A percentile compares a stretch with the other conserved stretches of the same genome.
phyloP scores from a whole-genome alignment of 192 early-diverging fungal genomes.

The Oehlia diaphana region DNA sequence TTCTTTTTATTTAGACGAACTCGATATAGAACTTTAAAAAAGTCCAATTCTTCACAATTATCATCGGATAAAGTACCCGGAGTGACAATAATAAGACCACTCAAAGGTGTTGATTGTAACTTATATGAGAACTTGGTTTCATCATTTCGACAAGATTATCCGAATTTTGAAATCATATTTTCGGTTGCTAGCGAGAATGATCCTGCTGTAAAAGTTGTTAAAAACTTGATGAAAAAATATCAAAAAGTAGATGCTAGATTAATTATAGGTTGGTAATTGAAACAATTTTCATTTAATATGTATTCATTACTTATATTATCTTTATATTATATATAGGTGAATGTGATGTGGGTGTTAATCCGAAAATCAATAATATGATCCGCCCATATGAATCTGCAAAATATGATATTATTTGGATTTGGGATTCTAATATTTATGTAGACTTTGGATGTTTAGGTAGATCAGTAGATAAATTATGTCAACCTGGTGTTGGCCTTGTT shows the following conservation, averaged over 20 bases:
- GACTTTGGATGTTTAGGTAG: conserved; percentile 75
- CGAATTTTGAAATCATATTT: conserved; percentile 86
- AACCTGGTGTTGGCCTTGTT: conserved; percentile 83
- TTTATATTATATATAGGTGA: conserved; percentile 49
- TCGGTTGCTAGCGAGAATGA: conserved; percentile 80
- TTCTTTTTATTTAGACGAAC: conserved; percentile 26
- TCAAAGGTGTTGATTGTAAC: conserved; percentile 90
- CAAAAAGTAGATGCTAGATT: conserved; percentile 75
- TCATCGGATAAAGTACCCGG: conserved; percentile 55
- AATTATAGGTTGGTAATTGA: conserved; percentile 65
- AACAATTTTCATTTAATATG: neutral
- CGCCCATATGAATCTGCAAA: conserved; percentile 75
- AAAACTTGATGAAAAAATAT: conserved; percentile 66
- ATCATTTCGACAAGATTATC: conserved; percentile 88
- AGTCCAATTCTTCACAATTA: conserved; percentile 42
- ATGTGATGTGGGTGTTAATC: conserved; percentile 81
- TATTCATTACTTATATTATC: neutral
- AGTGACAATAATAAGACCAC: conserved; percentile 90
- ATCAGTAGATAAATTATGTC: conserved; percentile 75
- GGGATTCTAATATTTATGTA: conserved; percentile 88
- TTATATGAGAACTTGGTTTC: conserved; percentile 80
- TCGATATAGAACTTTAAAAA: conserved; percentile 35
- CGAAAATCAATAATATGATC: conserved; percentile 95
- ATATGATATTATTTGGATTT: conserved; percentile 92
- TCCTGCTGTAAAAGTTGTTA: conserved; percentile 77